Evolutionary conservation across 1,284 basidiomycete species (phyloP), one percentile per base, ranked within the genome.

Genomic region (Sanghuangporus weigelae): DNA sequence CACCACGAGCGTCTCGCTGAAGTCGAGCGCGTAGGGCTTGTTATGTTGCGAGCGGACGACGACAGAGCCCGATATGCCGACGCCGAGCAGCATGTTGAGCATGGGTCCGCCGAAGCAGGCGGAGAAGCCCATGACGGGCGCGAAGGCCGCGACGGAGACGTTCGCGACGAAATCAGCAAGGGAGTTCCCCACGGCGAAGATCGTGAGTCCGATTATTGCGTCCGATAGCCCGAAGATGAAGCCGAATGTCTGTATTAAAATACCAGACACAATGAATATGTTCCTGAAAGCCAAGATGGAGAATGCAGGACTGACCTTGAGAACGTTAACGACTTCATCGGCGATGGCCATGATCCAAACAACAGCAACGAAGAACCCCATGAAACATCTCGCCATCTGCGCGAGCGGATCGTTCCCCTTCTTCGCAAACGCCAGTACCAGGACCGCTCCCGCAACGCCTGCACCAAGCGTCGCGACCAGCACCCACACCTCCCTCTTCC

Each of bases 271-370:
- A 7, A 36, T 11, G 16, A 26, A 4, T 4, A 14, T 53, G 8
- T 4, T 23, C 21, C 38, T 58, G 48, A 7, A 46, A 57, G 51
- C 46, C 23, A 19, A 31, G 16, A 55, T 48, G 46, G 63, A 26
- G n/a, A 36, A 58, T 44, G 55, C 7, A 36, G 44, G 21, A 69
- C 80, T 61, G 63, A 93, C 93, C 78, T 90, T 87, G 14, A 97
- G 82, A 7, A 96, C 87, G 53, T 88, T 84, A 31, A 97, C 93
- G 2, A 96, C 94, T 73, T 97, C 93, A 73, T 96, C 94, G 1
- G 95, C 95, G 60, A 97, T 95, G 7, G 90, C 91, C 83, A 96
- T 93, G 69, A 97, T 96, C 95, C 95, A 97, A 4, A 97, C 87
- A 69, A 96, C 85, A 12, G 93, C 83, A 44, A 96, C 89, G 38